These are phyloP conservation scores for Lentinus tigrinus DNA, from an alignment of 768 basidiomycete species.

Conservation along the genomic window DNA sequence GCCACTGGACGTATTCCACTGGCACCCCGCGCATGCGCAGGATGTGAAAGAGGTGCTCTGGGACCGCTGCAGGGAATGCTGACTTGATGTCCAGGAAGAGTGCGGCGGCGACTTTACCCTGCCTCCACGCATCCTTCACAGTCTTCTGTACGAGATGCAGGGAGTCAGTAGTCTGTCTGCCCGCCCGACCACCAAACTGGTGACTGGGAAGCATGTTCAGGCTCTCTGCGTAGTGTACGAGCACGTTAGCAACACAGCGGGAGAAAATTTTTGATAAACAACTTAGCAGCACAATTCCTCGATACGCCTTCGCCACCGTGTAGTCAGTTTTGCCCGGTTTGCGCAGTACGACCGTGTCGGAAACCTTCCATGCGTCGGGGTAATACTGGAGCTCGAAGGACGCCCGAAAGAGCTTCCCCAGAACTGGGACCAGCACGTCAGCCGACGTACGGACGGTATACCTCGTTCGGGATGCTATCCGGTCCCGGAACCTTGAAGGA, in stretches of 20 bases:
- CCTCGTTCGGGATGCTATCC: slow-evolving; percentile 31
- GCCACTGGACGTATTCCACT: slow-evolving; percentile 16
- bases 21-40: slow-evolving; percentile 17
- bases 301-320: slow-evolving; percentile 29
- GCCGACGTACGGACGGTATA: slow-evolving; percentile 28
- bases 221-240: slow-evolving; percentile 5
- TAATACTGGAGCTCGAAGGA: slow-evolving; percentile 25
- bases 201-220: slow-evolving; percentile 6
- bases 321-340: slow-evolving; percentile 38
- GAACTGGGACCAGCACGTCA: slow-evolving; percentile 24
- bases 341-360: slow-evolving; percentile 29
- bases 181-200: slow-evolving; percentile 28
- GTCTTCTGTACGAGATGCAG: slow-evolving; percentile 23
- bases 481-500: slow-evolving; percentile 36
- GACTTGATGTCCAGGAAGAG: slow-evolving; percentile 35
- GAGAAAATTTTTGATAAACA: slow-evolving; percentile 23
- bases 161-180: slow-evolving; percentile 26
- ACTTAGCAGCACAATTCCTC: slow-evolving; percentile 34
- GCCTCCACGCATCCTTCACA: slow-evolving; percentile 25
- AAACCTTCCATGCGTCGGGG: slow-evolving; percentile 28
- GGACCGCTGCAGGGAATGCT: slow-evolving; percentile 26
- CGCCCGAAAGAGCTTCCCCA: slow-evolving; percentile 30
- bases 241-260: slow-evolving; percentile 17
- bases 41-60: slow-evolving; percentile 17
- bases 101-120: slow-evolving; percentile 27